Conservation (phyloP, 352 stramenopile genomes). For the Globisporangium nodosum region DNA sequence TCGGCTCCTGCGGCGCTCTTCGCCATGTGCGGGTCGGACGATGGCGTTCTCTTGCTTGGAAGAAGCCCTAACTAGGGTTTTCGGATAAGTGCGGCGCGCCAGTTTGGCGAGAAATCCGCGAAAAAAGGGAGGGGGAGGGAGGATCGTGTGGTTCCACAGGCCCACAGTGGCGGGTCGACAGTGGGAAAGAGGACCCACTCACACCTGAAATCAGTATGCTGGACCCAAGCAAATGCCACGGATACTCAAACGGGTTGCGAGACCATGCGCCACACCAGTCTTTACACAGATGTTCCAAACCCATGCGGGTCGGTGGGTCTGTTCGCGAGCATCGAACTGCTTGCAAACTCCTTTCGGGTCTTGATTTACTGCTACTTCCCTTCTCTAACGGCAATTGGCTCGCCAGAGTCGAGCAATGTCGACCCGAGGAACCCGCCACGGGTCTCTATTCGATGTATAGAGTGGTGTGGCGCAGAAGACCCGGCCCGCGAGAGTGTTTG, state of each 20-base stretch:
- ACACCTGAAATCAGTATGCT: neutral
- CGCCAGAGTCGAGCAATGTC: neutral
- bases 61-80: neutral
- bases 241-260: neutral
- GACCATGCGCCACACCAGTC: neutral
- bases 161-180: neutral
- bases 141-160: slow-evolving; percentile 3
- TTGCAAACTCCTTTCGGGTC: neutral
- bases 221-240: neutral
- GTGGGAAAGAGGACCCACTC: neutral
- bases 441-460: neutral
- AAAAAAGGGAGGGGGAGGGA: neutral
- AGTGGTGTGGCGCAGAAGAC: slow-evolving; percentile 2
- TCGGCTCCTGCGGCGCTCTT: neutral
- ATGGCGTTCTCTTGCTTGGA: neutral
- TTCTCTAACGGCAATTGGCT: neutral
- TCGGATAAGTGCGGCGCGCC: slow-evolving; percentile 3
- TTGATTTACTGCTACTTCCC: neutral
- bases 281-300: neutral
- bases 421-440: neutral
- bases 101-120: neutral
- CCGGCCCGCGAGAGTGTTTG: neutral
- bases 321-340: neutral
- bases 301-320: neutral
- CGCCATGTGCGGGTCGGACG: neutral